Evolutionary conservation across 805 yeast genomes (phyloP).

Genomic region (Nakazawaea wyomingensis): DNA sequence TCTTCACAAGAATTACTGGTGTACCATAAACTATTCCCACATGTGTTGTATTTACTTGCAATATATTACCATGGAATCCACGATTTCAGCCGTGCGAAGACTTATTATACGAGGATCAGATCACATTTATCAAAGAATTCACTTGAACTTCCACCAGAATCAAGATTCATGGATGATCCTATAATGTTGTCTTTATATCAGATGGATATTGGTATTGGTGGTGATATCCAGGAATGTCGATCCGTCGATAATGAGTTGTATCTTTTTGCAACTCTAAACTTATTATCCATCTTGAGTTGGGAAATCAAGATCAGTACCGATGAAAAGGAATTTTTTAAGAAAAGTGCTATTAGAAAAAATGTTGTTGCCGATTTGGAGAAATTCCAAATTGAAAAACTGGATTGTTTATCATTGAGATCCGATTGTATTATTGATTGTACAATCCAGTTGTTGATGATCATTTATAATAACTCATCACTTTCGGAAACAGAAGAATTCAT

Average conservation of each 20-base stretch:
- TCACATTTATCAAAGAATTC: slow-evolving; percentile 14
- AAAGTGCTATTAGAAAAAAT: slow-evolving; percentile 1
- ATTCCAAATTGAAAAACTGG: background rate
- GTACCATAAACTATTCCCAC: slow-evolving; percentile 32
- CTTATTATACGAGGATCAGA: slow-evolving; percentile 32
- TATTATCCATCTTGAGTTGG: slow-evolving; percentile 18
- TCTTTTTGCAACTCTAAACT: slow-evolving; percentile 26
- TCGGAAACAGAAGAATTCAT: slow-evolving; percentile 3
- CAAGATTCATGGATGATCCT: slow-evolving; percentile 2
- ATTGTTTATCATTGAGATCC: background rate
- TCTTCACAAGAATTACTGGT: slow-evolving; percentile 34
- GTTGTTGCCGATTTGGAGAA: slow-evolving; percentile 4
- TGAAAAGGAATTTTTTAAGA: slow-evolving; percentile 2
- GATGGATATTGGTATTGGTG: slow-evolving; percentile 23
- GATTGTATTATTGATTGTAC: slow-evolving; percentile 6
- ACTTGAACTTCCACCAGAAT: background rate
- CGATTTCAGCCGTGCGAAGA: slow-evolving; percentile 31
- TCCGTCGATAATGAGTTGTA: slow-evolving; percentile 25
- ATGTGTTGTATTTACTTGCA: slow-evolving; percentile 35
- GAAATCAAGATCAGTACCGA: slow-evolving; percentile 21
- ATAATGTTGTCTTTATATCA: slow-evolving; percentile 15
- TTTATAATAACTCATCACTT: slow-evolving; percentile 6
- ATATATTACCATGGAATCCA: slow-evolving; percentile 33
- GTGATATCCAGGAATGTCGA: slow-evolving; percentile 18
- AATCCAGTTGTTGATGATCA: background rate